These are phyloP conservation scores for Diaporthe destruens DNA, from an alignment of 2,329 filamentous ascomycete species.

Conservation along the genomic window DNA sequence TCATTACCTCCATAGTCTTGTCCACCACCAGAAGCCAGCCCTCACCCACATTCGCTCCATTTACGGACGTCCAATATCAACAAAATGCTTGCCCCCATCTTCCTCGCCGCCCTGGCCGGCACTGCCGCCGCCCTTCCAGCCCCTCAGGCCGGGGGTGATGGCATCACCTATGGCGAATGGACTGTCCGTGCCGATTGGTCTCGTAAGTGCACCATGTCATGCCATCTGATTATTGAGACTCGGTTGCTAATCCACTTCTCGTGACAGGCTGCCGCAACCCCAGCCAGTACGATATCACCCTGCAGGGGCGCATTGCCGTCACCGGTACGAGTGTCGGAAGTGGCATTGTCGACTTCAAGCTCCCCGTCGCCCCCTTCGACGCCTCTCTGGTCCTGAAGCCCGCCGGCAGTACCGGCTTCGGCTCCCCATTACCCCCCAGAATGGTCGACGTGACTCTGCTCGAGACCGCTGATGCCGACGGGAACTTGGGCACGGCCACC, in stretches of 20 bases:
- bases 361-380: constrained; percentile 23
- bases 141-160: constrained; percentile 10
- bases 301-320: constrained; percentile 27
- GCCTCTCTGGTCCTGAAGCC: constrained; percentile 36
- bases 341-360: constrained; percentile 35
- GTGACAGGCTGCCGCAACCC: constrained; percentile 28
- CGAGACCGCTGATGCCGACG: constrained; percentile 26
- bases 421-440: constrained; percentile 26
- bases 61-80: neutral
- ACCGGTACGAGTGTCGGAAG: constrained; percentile 6
- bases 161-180: constrained; percentile 29
- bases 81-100: constrained; percentile 26
- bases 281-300: constrained; percentile 20
- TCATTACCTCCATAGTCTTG: neutral
- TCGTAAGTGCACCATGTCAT: constrained; percentile 4
- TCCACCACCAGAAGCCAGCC: neutral
- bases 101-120: constrained; percentile 33
- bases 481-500: constrained; percentile 31
- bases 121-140: constrained; percentile 19
- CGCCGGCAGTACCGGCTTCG: constrained; percentile 30
- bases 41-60: neutral
- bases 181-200: constrained; percentile 36
- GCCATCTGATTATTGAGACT: neutral
- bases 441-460: constrained; percentile 28
- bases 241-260: neutral